A percentile compares a stretch with the other conserved stretches of the same genome.
Evolutionary conservation across 2,329 filamentous ascomycete species (phyloP).

Genomic region (Aspergillus eucalypticola): DNA sequence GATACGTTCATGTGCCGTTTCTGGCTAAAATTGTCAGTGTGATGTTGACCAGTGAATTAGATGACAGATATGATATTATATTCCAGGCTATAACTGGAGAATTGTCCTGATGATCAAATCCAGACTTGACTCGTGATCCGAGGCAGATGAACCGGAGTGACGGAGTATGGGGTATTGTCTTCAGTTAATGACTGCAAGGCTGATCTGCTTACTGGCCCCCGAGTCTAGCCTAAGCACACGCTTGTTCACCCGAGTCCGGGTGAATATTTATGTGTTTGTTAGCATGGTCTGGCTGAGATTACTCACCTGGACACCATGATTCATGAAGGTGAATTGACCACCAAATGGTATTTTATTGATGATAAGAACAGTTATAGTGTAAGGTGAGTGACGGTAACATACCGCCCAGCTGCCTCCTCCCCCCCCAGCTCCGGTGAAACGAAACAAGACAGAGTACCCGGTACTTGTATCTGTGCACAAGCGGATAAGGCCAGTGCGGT

Average conservation of each 20-base stretch:
- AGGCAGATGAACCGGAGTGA: not conserved
- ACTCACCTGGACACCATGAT: too few species aligned
- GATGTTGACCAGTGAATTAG: not conserved
- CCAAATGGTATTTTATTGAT: too few species aligned
- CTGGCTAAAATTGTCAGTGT: not conserved
- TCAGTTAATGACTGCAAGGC: not conserved
- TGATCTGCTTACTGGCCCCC: not conserved
- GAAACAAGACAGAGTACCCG: slow-evolving; percentile 2
- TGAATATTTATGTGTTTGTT: not conserved
- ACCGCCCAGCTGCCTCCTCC: too few species aligned
- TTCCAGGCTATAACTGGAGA: not conserved
- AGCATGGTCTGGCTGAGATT: not conserved
- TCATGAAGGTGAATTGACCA: not conserved
- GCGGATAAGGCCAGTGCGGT: slow-evolving; percentile 22
- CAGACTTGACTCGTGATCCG: not conserved
- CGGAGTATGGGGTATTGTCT: not conserved
- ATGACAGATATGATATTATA: not conserved
- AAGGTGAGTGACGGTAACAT: too few species aligned
- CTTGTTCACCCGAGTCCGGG: not conserved
- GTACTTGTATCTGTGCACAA: slow-evolving; percentile 16
- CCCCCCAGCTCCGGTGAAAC: not conserved
- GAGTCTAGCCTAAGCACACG: not conserved
- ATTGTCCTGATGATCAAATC: not conserved
- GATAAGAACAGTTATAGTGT: too few species aligned
- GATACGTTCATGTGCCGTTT: not conserved